Base-by-base conservation (phyloP, 352 stramenopile genomes). In the Phytophthora foliorum region DNA sequence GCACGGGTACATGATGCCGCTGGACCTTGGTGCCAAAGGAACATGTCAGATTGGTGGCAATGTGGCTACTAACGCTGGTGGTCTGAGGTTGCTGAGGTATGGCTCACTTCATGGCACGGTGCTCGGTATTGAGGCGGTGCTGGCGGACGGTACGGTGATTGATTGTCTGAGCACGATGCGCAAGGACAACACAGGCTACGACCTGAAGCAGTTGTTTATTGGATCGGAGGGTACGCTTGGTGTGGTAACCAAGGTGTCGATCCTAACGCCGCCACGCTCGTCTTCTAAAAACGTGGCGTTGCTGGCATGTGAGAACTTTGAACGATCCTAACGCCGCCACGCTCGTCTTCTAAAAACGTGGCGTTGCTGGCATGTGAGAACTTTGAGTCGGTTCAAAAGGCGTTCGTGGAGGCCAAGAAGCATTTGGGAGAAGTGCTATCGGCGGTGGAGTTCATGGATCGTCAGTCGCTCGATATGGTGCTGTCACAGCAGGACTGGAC, bases 151-250 rank as follows among this genome's bases (percentile, higher is more conserved):
- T 7, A 92, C 80, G 13, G 67, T 95, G 21, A 57, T 99, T 41
- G 92, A 99, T 78, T 87, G 97, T 49, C 77, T 98, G 13, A 97
- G 87, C 50, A 87, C 86, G 10, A 92, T 97, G 80, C 86, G 97
- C 49, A 99, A 99, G 86, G 96, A 99, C 81, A 99, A 99, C 83
- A 99, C 96, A 16, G 97, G 97, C 6, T 99, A 99, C 69, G 90
- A 98, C 66, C 69, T 99, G 0, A 98, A 98, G 78, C 97, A 99
- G 74, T 78, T 99, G 32, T 99, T 99, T 64, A 97, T 99, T 50
- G 97, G 97, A 8, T 92, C 92, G 11, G 98, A 99, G 71, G 98
- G 98, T 21, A 99, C 97, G 16, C 79, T 99, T 6, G 97, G 96
- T 22, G 78, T 99, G 16, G 82, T 99, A 27, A 99, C 72, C 2